Percentiles rank a stretch among this genome's conserved stretches.
phyloP scores from a whole-genome alignment of 1,284 basidiomycete species.

The Coniferiporia sulphurascens region DNA sequence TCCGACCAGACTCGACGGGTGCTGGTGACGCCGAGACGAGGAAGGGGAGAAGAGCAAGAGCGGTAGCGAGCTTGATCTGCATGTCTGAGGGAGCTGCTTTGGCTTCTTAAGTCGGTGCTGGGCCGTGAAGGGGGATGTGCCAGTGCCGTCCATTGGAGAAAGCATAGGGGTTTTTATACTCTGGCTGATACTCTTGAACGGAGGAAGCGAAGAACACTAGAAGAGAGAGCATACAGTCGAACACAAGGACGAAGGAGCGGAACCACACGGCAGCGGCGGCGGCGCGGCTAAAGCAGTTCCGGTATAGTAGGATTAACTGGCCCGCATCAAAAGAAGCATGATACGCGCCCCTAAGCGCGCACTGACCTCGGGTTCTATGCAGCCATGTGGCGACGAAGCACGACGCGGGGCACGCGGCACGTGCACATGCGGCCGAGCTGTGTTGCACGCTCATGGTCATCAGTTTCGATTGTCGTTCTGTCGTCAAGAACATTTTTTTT shows the following conservation, averaged over 20 bases:
- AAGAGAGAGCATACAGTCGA: neutral
- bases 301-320: too few species aligned
- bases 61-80: slow-evolving; percentile 14
- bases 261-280: too few species aligned
- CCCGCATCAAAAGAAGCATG: too few species aligned
- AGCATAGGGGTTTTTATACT: neutral
- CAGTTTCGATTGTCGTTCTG: too few species aligned
- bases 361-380: too few species aligned
- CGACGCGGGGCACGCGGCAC: too few species aligned
- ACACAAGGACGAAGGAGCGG: slow-evolving; percentile 3
- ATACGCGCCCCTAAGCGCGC: too few species aligned
- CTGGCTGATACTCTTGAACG: neutral
- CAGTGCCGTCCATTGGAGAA: neutral
- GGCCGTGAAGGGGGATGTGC: neutral
- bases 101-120: neutral
- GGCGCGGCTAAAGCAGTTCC: too few species aligned
- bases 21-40: slow-evolving; percentile 11
- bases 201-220: neutral
- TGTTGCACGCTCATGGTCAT: too few species aligned
- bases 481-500: too few species aligned
- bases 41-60: slow-evolving; percentile 16
- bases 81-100: neutral
- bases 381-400: too few species aligned
- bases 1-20: neutral
- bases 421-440: too few species aligned